Evolutionary conservation across 441 rosid species (phyloP).

Genomic region (Euphorbia celastroides): DNA sequence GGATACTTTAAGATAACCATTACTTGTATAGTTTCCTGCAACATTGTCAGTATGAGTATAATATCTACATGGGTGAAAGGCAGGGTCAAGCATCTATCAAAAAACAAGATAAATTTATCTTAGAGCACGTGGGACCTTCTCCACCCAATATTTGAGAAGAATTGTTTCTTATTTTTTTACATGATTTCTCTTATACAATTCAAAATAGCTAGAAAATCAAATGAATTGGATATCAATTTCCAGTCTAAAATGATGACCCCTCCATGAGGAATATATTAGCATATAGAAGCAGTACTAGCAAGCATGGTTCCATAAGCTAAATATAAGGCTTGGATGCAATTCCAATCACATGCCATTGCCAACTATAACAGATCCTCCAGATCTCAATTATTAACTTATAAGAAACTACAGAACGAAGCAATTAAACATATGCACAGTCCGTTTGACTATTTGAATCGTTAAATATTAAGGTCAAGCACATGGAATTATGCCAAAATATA

Average conservation of each 20-base stretch:
- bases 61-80: conserved; percentile 5
- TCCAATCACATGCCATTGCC: not conserved
- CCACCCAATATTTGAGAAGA: not conserved
- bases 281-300: not conserved
- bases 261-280: not conserved
- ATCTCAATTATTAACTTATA: not conserved
- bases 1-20: conserved; percentile 77
- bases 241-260: not conserved
- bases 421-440: not conserved
- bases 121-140: not conserved
- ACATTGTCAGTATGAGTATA: conserved; percentile 14
- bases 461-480: not conserved
- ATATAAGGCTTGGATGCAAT: conserved; percentile 1
- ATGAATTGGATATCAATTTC: not conserved
- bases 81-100: not conserved
- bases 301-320: conserved; percentile 7
- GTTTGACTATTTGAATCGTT: not conserved
- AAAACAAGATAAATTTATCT: not conserved
- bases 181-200: not conserved
- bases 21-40: conserved; percentile 84
- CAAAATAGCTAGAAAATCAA: not conserved
- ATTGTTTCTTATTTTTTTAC: not conserved
- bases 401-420: not conserved
- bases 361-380: not conserved
- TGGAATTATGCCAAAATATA: not conserved